phyloP scores from a whole-genome alignment of 371 early-diverging fungal genomes.

The Basidiobolus meristosporus region DNA sequence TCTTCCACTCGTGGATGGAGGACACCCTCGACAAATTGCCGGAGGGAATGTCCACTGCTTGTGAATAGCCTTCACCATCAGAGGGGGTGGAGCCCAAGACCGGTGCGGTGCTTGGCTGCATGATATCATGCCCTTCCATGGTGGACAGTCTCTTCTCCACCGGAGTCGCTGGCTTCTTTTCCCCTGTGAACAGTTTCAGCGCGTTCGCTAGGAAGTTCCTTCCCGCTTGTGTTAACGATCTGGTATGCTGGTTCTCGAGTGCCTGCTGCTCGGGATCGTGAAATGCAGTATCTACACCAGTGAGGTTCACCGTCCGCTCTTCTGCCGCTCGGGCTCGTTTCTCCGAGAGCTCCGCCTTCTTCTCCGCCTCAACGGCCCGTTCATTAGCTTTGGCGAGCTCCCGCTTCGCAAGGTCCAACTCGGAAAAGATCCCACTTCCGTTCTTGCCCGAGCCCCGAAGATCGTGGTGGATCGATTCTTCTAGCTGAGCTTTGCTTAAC shows the following conservation, averaged over 20 bases:
- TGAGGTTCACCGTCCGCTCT: background rate
- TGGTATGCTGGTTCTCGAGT: no score
- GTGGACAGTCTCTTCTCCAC: no score
- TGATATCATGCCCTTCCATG: no score
- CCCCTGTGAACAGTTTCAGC: background rate
- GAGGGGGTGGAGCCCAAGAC: no score
- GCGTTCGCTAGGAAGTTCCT: background rate
- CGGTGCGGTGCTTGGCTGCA: no score
- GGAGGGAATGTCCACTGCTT: no score
- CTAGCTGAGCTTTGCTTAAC: constrained; percentile 26
- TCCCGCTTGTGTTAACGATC: no score
- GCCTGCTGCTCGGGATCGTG: background rate
- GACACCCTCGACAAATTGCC: no score
- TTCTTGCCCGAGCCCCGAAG: background rate
- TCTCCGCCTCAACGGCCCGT: background rate
- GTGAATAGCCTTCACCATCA: no score
- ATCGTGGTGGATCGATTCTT: constrained; percentile 2
- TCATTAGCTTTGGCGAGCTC: background rate
- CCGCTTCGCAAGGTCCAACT: constrained; percentile 1
- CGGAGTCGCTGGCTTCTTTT: background rate
- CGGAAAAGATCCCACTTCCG: background rate
- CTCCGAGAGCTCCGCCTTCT: constrained; percentile 1
- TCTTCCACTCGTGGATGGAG: constrained; percentile 1
- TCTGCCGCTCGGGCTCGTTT: background rate
- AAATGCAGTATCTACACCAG: background rate